These are phyloP conservation scores for Fabrea salina DNA, from an alignment of 169 alveolate species.

Conservation along the genomic window DNA sequence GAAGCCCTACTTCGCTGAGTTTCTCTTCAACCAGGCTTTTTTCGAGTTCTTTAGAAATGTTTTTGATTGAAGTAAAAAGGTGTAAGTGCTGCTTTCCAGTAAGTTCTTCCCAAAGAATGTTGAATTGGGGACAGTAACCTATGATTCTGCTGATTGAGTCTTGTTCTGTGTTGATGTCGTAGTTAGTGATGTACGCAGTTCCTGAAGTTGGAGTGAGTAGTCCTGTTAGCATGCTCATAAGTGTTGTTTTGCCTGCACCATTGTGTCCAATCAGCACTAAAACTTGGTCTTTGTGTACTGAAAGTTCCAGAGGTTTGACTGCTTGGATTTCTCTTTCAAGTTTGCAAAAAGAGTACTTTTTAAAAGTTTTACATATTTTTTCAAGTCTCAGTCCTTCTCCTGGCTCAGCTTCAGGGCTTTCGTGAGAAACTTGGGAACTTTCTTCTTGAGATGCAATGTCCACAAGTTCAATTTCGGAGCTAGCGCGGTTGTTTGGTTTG, in stretches of 20 bases:
- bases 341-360: slow-evolving; percentile 44
- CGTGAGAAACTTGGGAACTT: neutral
- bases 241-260: slow-evolving; percentile 89
- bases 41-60: slow-evolving; percentile 47
- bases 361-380: slow-evolving; percentile 52
- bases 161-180: slow-evolving; percentile 59
- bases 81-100: slow-evolving; percentile 80
- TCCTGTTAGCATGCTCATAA: slow-evolving; percentile 73
- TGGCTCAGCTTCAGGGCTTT: neutral
- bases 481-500: neutral
- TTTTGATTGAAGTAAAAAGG: slow-evolving; percentile 67
- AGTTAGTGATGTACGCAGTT: slow-evolving; percentile 64
- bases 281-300: slow-evolving; percentile 72
- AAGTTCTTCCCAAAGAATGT: slow-evolving; percentile 76
- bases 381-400: slow-evolving; percentile 50
- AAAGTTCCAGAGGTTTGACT: slow-evolving; percentile 60
- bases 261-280: slow-evolving; percentile 80
- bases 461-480: too few species aligned
- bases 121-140: slow-evolving; percentile 86
- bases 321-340: slow-evolving; percentile 66
- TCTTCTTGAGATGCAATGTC: neutral
- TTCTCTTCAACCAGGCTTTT: slow-evolving; percentile 39
- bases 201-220: slow-evolving; percentile 70
- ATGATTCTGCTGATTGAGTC: slow-evolving; percentile 66
- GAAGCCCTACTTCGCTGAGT: slow-evolving; percentile 58